Evolutionary conservation across 805 yeast genomes (phyloP).

Genomic region (Saccharomycopsis oosterbeekiorum): DNA sequence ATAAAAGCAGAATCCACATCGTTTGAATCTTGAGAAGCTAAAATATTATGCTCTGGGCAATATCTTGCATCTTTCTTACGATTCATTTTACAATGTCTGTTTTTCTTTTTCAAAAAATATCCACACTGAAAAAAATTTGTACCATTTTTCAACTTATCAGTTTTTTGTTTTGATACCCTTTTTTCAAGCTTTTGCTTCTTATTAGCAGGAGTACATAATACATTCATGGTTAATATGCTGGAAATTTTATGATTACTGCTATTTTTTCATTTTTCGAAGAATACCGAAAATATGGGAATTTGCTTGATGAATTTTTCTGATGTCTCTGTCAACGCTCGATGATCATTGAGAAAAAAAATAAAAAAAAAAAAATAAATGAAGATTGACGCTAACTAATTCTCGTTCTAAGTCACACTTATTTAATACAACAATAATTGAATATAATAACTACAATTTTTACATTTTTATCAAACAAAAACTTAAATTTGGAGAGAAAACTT

Average conservation of each 20-base stretch:
- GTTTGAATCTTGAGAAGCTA: slow-evolving; percentile 3
- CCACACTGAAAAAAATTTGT: slow-evolving; percentile 30
- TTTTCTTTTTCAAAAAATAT: slow-evolving; percentile 38
- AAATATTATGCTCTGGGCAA: slow-evolving; percentile 52
- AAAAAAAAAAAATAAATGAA: neutral
- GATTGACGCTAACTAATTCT: no score
- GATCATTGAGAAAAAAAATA: neutral
- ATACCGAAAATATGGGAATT: neutral
- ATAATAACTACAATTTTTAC: no score
- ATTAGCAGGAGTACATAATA: neutral
- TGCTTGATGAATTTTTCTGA: neutral
- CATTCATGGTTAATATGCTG: neutral
- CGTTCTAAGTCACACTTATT: no score
- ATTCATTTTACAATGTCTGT: slow-evolving; percentile 53
- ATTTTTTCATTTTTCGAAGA: no score
- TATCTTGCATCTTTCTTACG: slow-evolving; percentile 35
- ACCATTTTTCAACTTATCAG: neutral
- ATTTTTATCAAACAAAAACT: no score
- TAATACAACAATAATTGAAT: no score
- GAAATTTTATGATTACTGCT: neutral
- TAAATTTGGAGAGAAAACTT: neutral
- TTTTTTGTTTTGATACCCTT: neutral
- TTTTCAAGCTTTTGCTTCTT: neutral
- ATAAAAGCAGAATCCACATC: neutral
- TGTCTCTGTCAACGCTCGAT: neutral